A percentile compares a stretch with the other conserved stretches of the same genome.
Evolutionary conservation across 495 filamentous ascomycete genomes (phyloP).

Genomic region (Apiosordaria backusii): DNA sequence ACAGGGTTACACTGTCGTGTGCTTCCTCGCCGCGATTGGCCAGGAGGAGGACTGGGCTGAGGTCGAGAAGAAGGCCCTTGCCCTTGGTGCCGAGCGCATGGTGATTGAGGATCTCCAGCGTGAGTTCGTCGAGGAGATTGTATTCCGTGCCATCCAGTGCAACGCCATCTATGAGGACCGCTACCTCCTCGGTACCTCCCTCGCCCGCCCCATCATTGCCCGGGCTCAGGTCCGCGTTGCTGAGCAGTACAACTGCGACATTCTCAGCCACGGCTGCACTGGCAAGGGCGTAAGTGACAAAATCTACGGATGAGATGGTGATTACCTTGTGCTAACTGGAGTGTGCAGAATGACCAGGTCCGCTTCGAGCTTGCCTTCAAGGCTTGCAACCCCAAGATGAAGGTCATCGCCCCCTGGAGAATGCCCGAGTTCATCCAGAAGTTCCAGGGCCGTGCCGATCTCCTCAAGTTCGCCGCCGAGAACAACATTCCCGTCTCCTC

Average conservation of each 20-base stretch:
- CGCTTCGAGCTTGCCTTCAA: constrained; percentile 55
- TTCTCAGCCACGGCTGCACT: constrained; percentile 76
- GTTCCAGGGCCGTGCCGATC: constrained; percentile 79
- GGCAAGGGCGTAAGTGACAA: constrained; percentile 60
- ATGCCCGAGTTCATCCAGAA: constrained; percentile 76
- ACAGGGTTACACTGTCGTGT: constrained; percentile 36
- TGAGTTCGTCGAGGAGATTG: constrained; percentile 82
- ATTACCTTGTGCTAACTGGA: background rate
- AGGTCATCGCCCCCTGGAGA: constrained; percentile 89
- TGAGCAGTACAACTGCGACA: constrained; percentile 60
- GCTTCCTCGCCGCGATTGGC: constrained; percentile 57
- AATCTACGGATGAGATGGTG: background rate
- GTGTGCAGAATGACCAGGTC: constrained; percentile 67
- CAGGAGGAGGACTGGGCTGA: constrained; percentile 42
- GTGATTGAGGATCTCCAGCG: constrained; percentile 63
- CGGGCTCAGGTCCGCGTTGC: constrained; percentile 69
- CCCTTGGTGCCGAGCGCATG: constrained; percentile 64
- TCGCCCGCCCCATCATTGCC: constrained; percentile 88
- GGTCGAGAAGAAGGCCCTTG: constrained; percentile 63
- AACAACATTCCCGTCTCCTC: constrained; percentile 80
- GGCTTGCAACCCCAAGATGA: constrained; percentile 70
- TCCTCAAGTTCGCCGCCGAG: constrained; percentile 79
- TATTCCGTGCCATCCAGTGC: constrained; percentile 83
- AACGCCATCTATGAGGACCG: constrained; percentile 84
- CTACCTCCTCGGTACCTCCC: constrained; percentile 72